Percentiles rank a stretch among this genome's conserved stretches.
phyloP scores from a whole-genome alignment of 2,329 filamentous ascomycete genomes.

The Tolypocladium amazonense region DNA sequence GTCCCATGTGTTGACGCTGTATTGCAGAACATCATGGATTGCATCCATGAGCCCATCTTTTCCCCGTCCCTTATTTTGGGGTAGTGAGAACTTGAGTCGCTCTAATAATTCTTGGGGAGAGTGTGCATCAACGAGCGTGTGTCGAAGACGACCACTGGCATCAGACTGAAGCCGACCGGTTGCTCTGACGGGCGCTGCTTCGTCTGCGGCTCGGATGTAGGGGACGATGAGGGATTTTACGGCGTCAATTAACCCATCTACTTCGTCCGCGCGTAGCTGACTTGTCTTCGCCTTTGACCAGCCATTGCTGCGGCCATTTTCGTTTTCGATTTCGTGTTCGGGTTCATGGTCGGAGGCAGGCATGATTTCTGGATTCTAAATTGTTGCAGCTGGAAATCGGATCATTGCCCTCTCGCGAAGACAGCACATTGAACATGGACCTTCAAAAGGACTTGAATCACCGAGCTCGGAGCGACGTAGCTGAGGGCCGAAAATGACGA shows the following conservation, averaged over 20 bases:
- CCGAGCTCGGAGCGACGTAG: neutral
- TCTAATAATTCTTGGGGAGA: neutral
- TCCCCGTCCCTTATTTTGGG: slow-evolving; percentile 48
- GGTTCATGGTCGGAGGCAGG: neutral
- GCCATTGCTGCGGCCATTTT: neutral
- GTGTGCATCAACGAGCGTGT: slow-evolving; percentile 12
- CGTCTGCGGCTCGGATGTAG: neutral
- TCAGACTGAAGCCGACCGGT: slow-evolving; percentile 7
- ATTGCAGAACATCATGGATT: slow-evolving; percentile 60
- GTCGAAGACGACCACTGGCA: slow-evolving; percentile 19
- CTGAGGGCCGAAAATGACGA: neutral
- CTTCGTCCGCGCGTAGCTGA: neutral
- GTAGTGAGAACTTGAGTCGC: slow-evolving; percentile 16
- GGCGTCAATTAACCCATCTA: slow-evolving; percentile 1
- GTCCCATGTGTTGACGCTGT: slow-evolving; percentile 97
- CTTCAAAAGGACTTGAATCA: neutral
- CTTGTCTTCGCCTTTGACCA: neutral
- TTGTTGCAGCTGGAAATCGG: neutral
- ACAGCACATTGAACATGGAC: neutral
- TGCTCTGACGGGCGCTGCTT: neutral
- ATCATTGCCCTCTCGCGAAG: too few species aligned
- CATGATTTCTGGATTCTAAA: neutral
- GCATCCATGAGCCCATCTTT: slow-evolving; percentile 65
- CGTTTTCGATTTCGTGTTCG: neutral
- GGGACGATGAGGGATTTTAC: slow-evolving; percentile 1